Conservation (phyloP, 2,329 filamentous ascomycete species). For the Dendryphion nanum region DNA sequence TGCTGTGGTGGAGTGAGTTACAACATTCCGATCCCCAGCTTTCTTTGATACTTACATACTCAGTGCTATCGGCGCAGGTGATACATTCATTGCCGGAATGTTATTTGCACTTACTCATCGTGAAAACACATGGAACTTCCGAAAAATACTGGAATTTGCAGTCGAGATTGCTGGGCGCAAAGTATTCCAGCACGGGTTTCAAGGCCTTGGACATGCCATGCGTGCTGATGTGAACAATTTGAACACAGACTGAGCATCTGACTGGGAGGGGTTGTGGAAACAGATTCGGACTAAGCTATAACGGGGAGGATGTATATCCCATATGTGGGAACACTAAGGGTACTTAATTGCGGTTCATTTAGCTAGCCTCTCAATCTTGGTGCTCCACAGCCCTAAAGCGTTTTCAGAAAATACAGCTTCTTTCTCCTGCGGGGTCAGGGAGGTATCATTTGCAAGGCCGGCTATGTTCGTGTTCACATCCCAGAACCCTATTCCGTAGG, state of each 20-base stretch:
- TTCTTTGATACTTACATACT: constrained; percentile 2
- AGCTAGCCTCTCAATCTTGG: no score
- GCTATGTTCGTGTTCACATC: constrained; percentile 32
- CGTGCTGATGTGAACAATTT: background rate
- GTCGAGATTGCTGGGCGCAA: constrained; percentile 67
- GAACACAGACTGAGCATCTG: no score
- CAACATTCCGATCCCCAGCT: constrained; percentile 7
- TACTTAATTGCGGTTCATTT: no score
- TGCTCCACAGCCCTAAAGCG: constrained; percentile 21
- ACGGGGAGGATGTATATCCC: no score
- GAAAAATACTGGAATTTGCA: constrained; percentile 57
- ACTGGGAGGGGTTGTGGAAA: no score
- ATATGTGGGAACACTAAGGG: no score
- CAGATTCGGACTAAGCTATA: no score
- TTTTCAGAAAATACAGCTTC: constrained; percentile 28
- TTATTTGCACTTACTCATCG: constrained; percentile 60
- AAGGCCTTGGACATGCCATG: constrained; percentile 8
- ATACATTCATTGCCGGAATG: constrained; percentile 73
- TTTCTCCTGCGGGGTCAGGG: constrained; percentile 21
- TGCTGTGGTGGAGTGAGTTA: constrained; percentile 17
- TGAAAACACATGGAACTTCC: constrained; percentile 48
- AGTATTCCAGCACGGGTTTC: constrained; percentile 66
- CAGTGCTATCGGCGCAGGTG: constrained; percentile 71
- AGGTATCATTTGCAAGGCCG: constrained; percentile 22
- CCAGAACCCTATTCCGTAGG: constrained; percentile 40